These are phyloP conservation scores for Ceratocystis albifundus DNA, from an alignment of 2,329 filamentous ascomycete species.

Conservation along the genomic window DNA sequence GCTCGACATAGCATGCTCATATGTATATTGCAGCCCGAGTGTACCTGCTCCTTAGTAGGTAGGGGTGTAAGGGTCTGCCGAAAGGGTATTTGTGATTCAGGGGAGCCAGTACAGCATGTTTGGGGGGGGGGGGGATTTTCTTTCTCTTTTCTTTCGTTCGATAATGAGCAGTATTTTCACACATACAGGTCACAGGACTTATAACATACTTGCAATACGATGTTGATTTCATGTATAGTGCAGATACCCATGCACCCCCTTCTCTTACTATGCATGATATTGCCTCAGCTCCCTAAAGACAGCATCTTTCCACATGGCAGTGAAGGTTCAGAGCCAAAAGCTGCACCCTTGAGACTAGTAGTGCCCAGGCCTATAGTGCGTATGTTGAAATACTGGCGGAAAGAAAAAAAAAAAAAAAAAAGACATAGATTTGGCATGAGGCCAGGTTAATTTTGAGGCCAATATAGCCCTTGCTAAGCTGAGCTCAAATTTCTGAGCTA, in stretches of 20 bases:
- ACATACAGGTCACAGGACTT: background rate
- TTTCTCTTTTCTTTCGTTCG: background rate
- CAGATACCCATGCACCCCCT: background rate
- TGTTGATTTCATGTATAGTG: background rate
- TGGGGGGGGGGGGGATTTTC: too few relatives aligned
- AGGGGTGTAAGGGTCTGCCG: background rate
- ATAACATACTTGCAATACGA: background rate
- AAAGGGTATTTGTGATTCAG: background rate
- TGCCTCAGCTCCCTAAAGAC: background rate
- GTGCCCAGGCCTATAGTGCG: background rate
- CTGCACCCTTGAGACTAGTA: background rate
- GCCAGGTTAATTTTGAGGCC: background rate
- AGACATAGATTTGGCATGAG: background rate
- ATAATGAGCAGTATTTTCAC: background rate
- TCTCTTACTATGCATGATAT: background rate
- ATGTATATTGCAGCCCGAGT: background rate
- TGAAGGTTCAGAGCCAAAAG: slow-evolving; percentile 2
- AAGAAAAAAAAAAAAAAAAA: too few relatives aligned
- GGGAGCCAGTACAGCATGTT: background rate
- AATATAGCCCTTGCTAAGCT: background rate
- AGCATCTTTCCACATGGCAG: background rate
- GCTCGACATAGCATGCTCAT: background rate
- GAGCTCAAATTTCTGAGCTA: background rate
- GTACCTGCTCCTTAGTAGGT: background rate
- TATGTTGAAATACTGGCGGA: background rate